Evolutionary conservation across 2,329 filamentous ascomycete genomes (phyloP), one percentile per base, ranked within the genome.

Genomic region (Talaromyces sp.): DNA sequence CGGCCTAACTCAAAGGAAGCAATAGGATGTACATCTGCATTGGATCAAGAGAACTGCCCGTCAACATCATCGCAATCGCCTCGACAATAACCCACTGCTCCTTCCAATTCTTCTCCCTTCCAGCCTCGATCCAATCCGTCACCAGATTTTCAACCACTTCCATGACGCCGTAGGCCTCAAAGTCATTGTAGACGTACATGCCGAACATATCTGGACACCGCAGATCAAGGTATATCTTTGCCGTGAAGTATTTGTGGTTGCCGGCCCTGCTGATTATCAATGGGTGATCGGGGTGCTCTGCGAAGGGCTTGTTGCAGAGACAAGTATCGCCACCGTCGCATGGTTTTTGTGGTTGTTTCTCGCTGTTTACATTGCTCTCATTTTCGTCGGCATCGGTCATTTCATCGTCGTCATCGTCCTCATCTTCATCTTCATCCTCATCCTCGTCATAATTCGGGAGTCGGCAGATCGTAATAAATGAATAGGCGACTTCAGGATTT

Each of bases 181-280:
- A 78, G 66, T 83, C 78, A 60, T 82, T 83, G 69, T 75, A 82
- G 2, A 76, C 76, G 68, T 81, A 72, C 77, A 83, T 79, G 7
- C 19, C 19, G 49, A 83, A 82, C 43, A 66, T 66, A 57, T 83
- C 80, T 1, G 77, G 79, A 58, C 71, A 68, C 10, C 75, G 74
- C 11, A 75, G 59, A 35, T 69, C 33, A 5, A 47, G 24, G 7
- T 19, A 16, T 7, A 39, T 45, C 10, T 31, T 22, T 16, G 22
- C 22, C 8, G 41, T 49, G 41, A 35, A 22, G 31, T 45, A 49
- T 24, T 47, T 60, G 24, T 27, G 39, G 13, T 22, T 16, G 8
- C 58, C 58, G 7, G 58, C 58, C 19, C 22, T 14, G 27, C 58
- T 60, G 41, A 60, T 49, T 9, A 60, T 13, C 10, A 19, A 35